Percentiles rank a stretch among this genome's conserved stretches.
Conservation (phyloP, 2,329 filamentous ascomycete genomes). For the Colletotrichum sp. region DNA sequence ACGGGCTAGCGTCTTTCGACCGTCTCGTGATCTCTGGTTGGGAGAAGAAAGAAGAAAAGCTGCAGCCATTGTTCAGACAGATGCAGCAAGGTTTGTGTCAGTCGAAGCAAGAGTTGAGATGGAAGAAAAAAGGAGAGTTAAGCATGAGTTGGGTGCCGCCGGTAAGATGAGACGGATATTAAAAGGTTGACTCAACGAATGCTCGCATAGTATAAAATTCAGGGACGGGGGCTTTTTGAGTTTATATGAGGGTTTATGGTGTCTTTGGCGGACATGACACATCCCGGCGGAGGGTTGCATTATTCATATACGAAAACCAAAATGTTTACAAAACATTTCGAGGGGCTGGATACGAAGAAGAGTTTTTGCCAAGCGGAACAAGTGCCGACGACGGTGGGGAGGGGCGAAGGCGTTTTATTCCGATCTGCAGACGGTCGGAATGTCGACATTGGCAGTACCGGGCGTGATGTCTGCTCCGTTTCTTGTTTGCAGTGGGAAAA, state of each 20-base stretch:
- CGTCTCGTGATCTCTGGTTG: not conserved
- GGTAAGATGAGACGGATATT: conserved; percentile 3
- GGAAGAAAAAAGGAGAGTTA: not conserved
- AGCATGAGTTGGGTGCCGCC: not conserved
- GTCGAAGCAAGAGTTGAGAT: not conserved
- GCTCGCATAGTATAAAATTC: not conserved
- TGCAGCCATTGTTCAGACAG: not conserved
- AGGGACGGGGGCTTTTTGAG: not conserved
- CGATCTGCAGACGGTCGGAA: conserved; percentile 4
- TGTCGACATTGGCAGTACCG: not conserved
- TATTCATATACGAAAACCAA: not conserved
- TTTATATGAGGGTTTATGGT: not conserved
- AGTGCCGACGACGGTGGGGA: conserved; percentile 1
- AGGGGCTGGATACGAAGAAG: not conserved
- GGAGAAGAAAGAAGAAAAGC: not conserved
- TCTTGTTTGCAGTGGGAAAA: not conserved
- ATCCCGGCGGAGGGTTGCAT: not conserved
- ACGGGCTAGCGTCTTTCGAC: not conserved
- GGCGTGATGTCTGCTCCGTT: not conserved
- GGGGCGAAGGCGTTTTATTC: not conserved
- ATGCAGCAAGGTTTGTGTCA: not conserved
- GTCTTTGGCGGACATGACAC: not conserved
- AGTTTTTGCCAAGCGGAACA: not conserved
- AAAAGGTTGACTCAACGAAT: not conserved
- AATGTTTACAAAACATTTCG: not conserved